Percentiles rank a stretch among this genome's conserved stretches.
Evolutionary conservation across 345 rosid genomes (phyloP).

Genomic region (Arabidopsis thaliana): TAIR10.1 NC_003075.7:8254001-8254500

Average conservation of each 20-base stretch:
- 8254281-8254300: neutral
- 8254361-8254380: constrained; percentile 1
- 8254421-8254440: too few species aligned
- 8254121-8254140: neutral
- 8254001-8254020: neutral
- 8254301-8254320: neutral
- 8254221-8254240: neutral
- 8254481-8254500: constrained; percentile 60
- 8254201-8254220: neutral
- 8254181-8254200: too few species aligned
- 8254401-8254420: too few species aligned
- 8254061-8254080: too few species aligned
- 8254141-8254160: neutral
- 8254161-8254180: neutral
- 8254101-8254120: neutral
- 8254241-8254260: neutral
- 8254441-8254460: too few species aligned
- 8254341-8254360: neutral
- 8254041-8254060: too few species aligned
- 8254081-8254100: neutral
- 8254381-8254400: neutral
- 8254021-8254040: too few species aligned
- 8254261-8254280: neutral
- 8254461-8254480: neutral
- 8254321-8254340: neutral